Base-by-base conservation (phyloP, 2,329 filamentous ascomycete genomes). In the Colletotrichum gigasporum region DNA sequence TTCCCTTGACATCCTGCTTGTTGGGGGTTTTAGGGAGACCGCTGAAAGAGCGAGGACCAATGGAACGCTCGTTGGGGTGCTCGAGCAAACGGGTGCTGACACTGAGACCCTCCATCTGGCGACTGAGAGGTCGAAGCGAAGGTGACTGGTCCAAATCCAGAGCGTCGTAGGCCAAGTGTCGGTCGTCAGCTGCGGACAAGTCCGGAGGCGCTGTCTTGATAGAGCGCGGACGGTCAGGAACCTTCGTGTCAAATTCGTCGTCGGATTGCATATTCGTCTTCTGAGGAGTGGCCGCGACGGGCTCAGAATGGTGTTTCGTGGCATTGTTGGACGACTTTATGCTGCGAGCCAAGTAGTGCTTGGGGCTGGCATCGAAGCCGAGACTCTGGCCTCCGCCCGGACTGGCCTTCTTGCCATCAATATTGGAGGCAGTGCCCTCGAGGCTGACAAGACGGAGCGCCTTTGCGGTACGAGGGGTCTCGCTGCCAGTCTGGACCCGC, bases 291-390 rank as follows among this genome's bases (percentile, higher is more conserved):
- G 30, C 57, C 7, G 18, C 12, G 32, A 10, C 28, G 34, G 18
- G 35, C 10, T 53, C 30, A 8, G 14, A 9, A 12, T 28, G 16
- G 10, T 10, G 16, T 22, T 34, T 47, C 5, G 16, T 18, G 5
- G 45, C 9, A 2, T 39, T 24, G 20, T 26, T 41, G 18, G n/a
- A 5, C 14, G 44, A 41, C 11, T 34, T 62, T 14, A 48, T 42
- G 14, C 34, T 28, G 16, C 44, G 61, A 26, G 47, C 50, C 24
- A 65, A n/a, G 16, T 50, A 48, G 42, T 45, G n/a, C 35, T 65
- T 51, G n/a, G 56, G 57, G 34, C 34, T 55, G 8, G 42, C 20
- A 8, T 62, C 50, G 22, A 62, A 62, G 37, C 50, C 28, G 48
- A 44, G 35, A 14, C 11, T 16, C 5, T 24, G 48, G 30, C 7